These are phyloP conservation scores for Syzygium grande DNA, from an alignment of 345 rosid species.

Conservation along the genomic window DNA sequence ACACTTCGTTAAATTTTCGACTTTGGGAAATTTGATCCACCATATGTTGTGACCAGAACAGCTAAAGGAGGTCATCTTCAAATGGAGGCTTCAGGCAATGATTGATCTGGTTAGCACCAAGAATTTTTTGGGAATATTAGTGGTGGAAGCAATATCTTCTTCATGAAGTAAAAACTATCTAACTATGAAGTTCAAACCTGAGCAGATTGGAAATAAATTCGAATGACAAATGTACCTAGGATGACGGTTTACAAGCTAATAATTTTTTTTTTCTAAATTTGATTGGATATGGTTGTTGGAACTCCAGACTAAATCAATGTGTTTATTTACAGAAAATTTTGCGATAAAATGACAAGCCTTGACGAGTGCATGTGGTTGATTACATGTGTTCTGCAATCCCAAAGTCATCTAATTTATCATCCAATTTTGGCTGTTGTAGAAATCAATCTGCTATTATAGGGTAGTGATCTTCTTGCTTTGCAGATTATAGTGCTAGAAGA, in stretches of 20 bases:
- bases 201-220: not conserved
- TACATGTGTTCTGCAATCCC: not conserved
- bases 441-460: not conserved
- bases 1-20: not conserved
- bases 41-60: not conserved
- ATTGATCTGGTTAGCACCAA: not conserved
- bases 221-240: not conserved
- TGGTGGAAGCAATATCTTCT: not conserved
- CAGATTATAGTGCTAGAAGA: slow-evolving; percentile 93
- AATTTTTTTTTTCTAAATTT: not conserved
- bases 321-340: not conserved
- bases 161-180: not conserved
- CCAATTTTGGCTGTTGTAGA: not conserved
- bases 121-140: not conserved
- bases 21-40: not conserved
- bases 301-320: not conserved
- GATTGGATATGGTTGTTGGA: not conserved
- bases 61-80: not conserved
- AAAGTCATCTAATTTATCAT: not conserved
- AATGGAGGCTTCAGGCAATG: not conserved
- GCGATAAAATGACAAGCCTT: not conserved
- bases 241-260: not conserved
- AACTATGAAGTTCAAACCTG: not conserved
- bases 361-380: not conserved
- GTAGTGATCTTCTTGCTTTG: not conserved